Evolutionary conservation across 805 yeast species (phyloP).

Genomic region (Isabelozyma heimii): DNA sequence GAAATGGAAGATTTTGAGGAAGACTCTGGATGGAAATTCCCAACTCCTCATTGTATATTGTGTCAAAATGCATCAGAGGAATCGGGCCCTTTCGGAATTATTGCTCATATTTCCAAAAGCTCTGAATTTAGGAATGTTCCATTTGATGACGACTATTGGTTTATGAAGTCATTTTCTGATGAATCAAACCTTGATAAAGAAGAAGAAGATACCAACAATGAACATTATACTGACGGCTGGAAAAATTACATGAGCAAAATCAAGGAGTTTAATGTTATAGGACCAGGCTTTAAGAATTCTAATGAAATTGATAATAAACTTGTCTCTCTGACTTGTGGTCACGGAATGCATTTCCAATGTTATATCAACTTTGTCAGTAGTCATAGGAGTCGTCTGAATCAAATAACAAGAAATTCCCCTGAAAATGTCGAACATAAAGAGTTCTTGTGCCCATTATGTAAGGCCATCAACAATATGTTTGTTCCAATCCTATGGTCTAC

Average conservation of each 20-base stretch:
- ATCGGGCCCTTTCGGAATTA: constrained; percentile 72
- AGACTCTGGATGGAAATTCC: constrained; percentile 56
- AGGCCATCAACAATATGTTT: constrained; percentile 79
- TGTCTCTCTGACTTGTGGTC: constrained; percentile 81
- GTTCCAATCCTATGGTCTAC: constrained; percentile 67
- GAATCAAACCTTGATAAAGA: constrained; percentile 36
- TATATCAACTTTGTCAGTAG: constrained; percentile 60
- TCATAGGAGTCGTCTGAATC: constrained; percentile 56
- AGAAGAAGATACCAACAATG: constrained; percentile 14
- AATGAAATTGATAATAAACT: constrained; percentile 39
- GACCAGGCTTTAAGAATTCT: constrained; percentile 65
- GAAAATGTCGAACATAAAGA: constrained; percentile 70
- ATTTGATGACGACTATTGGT: constrained; percentile 61
- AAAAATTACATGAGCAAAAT: constrained; percentile 30
- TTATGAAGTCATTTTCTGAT: constrained; percentile 59
- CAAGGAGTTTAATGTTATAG: constrained; percentile 46
- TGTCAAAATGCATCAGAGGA: constrained; percentile 74
- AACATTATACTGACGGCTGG: constrained; percentile 31
- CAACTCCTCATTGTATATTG: constrained; percentile 72
- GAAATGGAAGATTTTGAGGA: constrained; percentile 41
- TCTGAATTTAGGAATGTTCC: constrained; percentile 67
- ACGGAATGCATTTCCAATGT: constrained; percentile 86
- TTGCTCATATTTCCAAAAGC: constrained; percentile 57
- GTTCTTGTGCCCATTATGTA: constrained; percentile 87
- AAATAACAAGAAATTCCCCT: constrained; percentile 79